Evolutionary conservation across 129 eudicot genomes (phyloP).

Genomic region (Erigeron canadensis): DNA sequence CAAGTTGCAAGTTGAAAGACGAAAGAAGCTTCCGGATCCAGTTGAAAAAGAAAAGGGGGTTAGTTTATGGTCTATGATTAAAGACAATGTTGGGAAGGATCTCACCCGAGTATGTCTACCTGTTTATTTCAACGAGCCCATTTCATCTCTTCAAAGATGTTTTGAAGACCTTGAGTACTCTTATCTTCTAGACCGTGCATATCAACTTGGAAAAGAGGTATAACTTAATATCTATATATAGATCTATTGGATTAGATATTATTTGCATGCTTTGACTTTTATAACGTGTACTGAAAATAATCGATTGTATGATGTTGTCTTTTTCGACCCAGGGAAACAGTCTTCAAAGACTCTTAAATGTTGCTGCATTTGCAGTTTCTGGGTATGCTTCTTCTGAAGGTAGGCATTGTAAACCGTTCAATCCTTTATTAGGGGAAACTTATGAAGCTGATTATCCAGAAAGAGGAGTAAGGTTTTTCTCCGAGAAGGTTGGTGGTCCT

Average conservation of each 20-base stretch:
- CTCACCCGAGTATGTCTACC: constrained; percentile 82
- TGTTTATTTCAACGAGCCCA: constrained; percentile 82
- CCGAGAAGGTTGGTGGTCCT: constrained; percentile 66
- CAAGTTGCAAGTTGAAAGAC: constrained; percentile 46
- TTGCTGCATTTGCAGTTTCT: constrained; percentile 93
- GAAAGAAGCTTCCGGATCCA: constrained; percentile 80
- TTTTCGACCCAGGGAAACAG: constrained; percentile 64
- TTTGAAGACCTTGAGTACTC: constrained; percentile 88
- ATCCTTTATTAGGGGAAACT: constrained; percentile 91
- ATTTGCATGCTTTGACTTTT: neutral
- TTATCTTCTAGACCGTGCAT: constrained; percentile 76
- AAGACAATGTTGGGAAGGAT: constrained; percentile 85
- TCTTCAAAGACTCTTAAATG: constrained; percentile 72
- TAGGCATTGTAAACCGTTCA: constrained; percentile 86
- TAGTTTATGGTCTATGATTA: constrained; percentile 88
- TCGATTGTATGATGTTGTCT: constrained; percentile 15
- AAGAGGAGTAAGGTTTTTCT: constrained; percentile 80
- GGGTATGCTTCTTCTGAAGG: constrained; percentile 95
- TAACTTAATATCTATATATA: constrained; percentile 8
- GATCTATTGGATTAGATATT: constrained; percentile 8
- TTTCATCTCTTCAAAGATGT: constrained; percentile 80
- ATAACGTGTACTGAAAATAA: constrained; percentile 1
- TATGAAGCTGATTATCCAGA: constrained; percentile 96
- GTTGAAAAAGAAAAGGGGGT: constrained; percentile 77
- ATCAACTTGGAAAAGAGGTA: constrained; percentile 80